Percentiles rank a stretch among this genome's conserved stretches.
phyloP scores from a whole-genome alignment of 192 early-diverging fungal species.

The Umbelopsis vinacea region DNA sequence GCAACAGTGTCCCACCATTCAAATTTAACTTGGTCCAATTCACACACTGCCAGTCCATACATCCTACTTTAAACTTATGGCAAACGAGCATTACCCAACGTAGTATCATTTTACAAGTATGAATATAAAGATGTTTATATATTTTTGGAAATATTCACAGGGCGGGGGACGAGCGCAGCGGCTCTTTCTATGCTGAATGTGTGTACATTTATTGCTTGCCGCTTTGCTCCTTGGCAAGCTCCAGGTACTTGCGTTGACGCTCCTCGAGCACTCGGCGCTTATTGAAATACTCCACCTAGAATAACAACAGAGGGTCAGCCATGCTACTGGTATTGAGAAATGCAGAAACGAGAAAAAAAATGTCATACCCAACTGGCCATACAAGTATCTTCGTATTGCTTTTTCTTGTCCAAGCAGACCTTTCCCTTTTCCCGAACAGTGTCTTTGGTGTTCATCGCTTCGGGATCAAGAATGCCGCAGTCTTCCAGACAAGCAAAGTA shows the following conservation, averaged over 20 bases:
- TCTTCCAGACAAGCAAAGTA: conserved; percentile 80
- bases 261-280: conserved; percentile 57
- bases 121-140: conserved; percentile 68
- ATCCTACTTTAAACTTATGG: neutral
- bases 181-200: conserved; percentile 5
- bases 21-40: neutral
- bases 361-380: conserved; percentile 72
- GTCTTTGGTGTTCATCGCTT: conserved; percentile 45
- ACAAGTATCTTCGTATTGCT: conserved; percentile 65
- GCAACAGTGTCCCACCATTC: neutral
- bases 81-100: neutral
- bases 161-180: conserved; percentile 45
- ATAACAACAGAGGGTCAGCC: neutral
- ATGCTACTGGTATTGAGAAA: neutral
- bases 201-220: conserved; percentile 26
- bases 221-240: conserved; percentile 42
- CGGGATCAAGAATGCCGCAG: conserved; percentile 61
- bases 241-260: conserved; percentile 52
- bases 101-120: neutral
- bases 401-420: conserved; percentile 55
- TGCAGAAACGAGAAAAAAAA: neutral
- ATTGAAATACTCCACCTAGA: conserved; percentile 61
- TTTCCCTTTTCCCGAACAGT: conserved; percentile 42
- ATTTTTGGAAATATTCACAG: conserved; percentile 74
- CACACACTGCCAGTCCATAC: neutral